These are phyloP conservation scores for Arthrobotrys musiformis DNA, from an alignment of 2,329 filamentous ascomycete genomes.

Conservation along the genomic window DNA sequence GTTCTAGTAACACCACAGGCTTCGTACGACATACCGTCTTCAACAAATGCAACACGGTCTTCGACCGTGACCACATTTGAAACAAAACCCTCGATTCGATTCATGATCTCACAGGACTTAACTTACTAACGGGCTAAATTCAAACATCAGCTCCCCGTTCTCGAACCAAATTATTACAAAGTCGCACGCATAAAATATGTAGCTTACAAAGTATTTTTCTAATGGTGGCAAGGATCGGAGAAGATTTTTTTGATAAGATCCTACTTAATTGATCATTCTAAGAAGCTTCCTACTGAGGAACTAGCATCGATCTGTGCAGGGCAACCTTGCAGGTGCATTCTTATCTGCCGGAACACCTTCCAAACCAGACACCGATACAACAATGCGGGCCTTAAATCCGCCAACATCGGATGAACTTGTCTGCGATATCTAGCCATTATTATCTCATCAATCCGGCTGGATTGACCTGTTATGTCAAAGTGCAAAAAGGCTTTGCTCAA, in stretches of 20 bases:
- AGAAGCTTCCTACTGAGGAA: neutral
- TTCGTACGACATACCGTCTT: constrained; percentile 3
- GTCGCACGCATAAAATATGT: neutral
- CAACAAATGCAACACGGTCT: constrained; percentile 10
- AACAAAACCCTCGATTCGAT: neutral
- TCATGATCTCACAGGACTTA: neutral
- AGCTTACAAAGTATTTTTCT: neutral
- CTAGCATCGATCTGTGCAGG: constrained; percentile 1
- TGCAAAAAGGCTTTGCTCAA: neutral
- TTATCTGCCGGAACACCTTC: constrained; percentile 41
- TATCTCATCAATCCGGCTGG: constrained; percentile 34
- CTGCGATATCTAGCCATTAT: constrained; percentile 14
- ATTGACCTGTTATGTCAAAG: constrained; percentile 33
- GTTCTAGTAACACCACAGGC: neutral
- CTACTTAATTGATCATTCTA: neutral
- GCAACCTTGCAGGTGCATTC: constrained; percentile 15
- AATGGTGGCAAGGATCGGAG: neutral
- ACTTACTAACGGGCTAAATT: neutral
- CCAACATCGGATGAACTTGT: constrained; percentile 55
- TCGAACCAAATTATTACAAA: neutral
- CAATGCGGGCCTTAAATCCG: constrained; percentile 51
- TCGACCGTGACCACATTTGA: constrained; percentile 2
- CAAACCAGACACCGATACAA: neutral
- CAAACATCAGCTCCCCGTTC: neutral
- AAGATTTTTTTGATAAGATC: constrained; percentile 20